Evolutionary conservation across 1,284 basidiomycete genomes (phyloP).

Genomic region (Puccinia polysora): DNA sequence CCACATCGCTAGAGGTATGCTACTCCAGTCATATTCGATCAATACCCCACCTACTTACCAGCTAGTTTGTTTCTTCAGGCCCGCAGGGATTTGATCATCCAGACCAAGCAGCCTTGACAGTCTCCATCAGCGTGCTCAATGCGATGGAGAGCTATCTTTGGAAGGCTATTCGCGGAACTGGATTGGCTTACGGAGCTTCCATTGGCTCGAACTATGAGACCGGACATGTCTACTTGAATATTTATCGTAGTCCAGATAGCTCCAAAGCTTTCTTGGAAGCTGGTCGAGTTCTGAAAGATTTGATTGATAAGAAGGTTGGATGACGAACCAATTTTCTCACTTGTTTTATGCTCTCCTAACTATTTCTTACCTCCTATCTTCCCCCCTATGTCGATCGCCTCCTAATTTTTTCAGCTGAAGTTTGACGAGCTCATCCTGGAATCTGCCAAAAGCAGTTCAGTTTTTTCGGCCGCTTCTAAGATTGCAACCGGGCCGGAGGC

Average conservation of each 20-base stretch:
- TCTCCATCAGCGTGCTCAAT: conserved; percentile 83
- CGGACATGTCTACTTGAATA: conserved; percentile 60
- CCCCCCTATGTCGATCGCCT: neutral
- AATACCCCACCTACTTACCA: neutral
- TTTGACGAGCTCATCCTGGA: conserved; percentile 80
- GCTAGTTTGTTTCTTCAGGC: conserved; percentile 15
- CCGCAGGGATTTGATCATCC: conserved; percentile 67
- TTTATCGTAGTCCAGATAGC: conserved; percentile 72
- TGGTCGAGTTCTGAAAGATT: conserved; percentile 54
- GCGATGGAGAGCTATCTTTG: conserved; percentile 93
- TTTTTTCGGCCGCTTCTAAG: conserved; percentile 71
- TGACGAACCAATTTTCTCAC: neutral
- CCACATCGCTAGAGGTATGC: conserved; percentile 67
- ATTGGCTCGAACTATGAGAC: conserved; percentile 74
- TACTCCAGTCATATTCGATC: neutral
- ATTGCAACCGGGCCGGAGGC: conserved; percentile 80
- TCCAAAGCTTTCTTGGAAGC: conserved; percentile 78
- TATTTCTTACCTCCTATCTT: neutral
- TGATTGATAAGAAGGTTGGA: conserved; percentile 49
- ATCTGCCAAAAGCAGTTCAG: conserved; percentile 84
- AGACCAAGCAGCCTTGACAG: conserved; percentile 75
- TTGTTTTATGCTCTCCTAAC: neutral
- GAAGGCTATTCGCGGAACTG: conserved; percentile 75
- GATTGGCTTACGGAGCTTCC: conserved; percentile 86
- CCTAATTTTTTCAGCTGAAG: conserved; percentile 60